These are phyloP conservation scores for Botrytis cinerea DNA, from an alignment of 2,329 filamentous ascomycete species.

Conservation along the genomic window DNA sequence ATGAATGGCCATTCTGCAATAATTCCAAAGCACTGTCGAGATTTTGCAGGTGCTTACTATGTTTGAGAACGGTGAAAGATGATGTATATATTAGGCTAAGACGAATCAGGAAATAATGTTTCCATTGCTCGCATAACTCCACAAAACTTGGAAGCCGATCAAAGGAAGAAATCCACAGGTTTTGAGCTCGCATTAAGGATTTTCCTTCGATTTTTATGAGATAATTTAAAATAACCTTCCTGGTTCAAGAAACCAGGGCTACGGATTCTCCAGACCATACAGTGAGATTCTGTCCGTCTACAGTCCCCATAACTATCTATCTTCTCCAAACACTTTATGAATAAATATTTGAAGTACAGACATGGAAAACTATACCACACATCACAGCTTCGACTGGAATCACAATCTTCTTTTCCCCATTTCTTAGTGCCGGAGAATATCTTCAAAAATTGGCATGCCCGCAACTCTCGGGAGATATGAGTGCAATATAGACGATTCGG, in stretches of 20 bases:
- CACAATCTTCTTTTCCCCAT: background rate
- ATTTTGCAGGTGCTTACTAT: background rate
- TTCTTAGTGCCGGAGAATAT: background rate
- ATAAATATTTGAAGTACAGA: background rate
- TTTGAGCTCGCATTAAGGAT: background rate
- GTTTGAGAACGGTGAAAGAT: background rate
- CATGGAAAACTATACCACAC: background rate
- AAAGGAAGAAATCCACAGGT: too few relatives aligned
- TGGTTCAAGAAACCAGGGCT: background rate
- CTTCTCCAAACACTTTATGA: background rate
- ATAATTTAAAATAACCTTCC: background rate
- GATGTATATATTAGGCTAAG: background rate
- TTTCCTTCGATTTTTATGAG: background rate
- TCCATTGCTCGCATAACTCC: slow-evolving; percentile 2
- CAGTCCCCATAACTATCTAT: background rate
- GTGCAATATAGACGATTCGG: background rate
- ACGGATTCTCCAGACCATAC: background rate
- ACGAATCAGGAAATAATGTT: slow-evolving; percentile 3
- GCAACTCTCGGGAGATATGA: background rate
- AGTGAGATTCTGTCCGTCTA: background rate
- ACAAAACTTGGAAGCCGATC: background rate
- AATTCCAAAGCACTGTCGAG: background rate
- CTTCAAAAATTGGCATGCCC: background rate
- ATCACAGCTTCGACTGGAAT: background rate
- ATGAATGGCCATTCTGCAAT: background rate